phyloP scores from a whole-genome alignment of 345 rosid species.

The Populus tremula region DNA sequence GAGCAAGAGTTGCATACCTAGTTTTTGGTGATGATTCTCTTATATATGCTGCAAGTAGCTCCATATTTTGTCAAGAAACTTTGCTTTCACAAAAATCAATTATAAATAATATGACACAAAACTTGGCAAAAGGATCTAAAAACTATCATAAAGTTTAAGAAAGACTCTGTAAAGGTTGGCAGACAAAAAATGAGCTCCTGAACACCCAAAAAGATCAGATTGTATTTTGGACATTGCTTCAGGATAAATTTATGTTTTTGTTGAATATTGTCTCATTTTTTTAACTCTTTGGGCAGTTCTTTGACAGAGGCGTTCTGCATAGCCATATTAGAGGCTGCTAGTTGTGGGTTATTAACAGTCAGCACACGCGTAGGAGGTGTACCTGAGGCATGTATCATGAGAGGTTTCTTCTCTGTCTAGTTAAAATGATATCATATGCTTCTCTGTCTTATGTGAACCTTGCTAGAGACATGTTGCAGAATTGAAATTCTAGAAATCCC shows the following conservation, averaged over 20 bases:
- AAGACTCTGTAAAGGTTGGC: not conserved
- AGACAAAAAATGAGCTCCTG: not conserved
- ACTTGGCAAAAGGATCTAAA: not conserved
- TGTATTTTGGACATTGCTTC: not conserved
- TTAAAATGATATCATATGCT: not conserved
- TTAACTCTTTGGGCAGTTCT: slow-evolving; percentile 51
- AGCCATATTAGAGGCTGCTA: slow-evolving; percentile 96
- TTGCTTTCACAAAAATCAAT: not conserved
- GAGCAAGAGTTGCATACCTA: not conserved
- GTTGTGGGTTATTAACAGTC: slow-evolving; percentile 91
- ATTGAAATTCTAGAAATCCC: slow-evolving; percentile 11
- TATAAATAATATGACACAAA: not conserved
- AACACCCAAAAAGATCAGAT: not conserved
- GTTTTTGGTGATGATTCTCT: not conserved
- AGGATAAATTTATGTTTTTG: not conserved
- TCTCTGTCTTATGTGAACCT: not conserved
- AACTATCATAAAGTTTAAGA: not conserved
- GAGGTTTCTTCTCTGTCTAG: not conserved
- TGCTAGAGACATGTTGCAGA: not conserved
- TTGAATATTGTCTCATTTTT: not conserved
- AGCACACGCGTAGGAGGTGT: slow-evolving; percentile 98
- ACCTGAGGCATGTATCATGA: slow-evolving; percentile 65
- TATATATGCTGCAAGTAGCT: not conserved
- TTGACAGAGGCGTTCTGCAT: slow-evolving; percentile 99
- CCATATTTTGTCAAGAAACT: not conserved